A percentile compares a stretch with the other conserved stretches of the same genome.
Evolutionary conservation across 1,284 basidiomycete species (phyloP).

Genomic region (Cryptococcus depauperatus): DNA sequence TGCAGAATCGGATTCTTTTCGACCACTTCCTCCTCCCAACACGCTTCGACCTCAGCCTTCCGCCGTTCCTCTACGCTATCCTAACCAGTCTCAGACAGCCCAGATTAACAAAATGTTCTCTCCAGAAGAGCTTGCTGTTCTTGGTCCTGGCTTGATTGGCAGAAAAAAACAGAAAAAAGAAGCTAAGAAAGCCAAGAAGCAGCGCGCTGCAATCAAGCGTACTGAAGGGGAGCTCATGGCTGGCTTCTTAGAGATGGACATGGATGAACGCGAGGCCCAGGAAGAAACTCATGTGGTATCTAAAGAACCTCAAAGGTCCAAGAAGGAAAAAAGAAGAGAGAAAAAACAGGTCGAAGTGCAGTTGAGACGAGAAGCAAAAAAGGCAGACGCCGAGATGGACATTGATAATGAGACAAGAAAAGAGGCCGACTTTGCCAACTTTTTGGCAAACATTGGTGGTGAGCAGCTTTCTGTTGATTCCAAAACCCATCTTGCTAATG

Average conservation of each 20-base stretch:
- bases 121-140: conserved; percentile 35
- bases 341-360: conserved; percentile 17
- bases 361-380: conserved; percentile 18
- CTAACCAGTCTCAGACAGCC: neutral
- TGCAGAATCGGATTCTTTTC: conserved; percentile 8
- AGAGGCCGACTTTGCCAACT: conserved; percentile 43
- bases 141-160: conserved; percentile 30
- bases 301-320: neutral
- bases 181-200: conserved; percentile 43
- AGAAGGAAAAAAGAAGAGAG: conserved; percentile 5
- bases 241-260: conserved; percentile 38
- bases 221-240: conserved; percentile 39
- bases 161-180: conserved; percentile 32
- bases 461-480: conserved; percentile 6
- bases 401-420: conserved; percentile 34
- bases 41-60: conserved; percentile 1
- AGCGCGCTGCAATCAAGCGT: conserved; percentile 28
- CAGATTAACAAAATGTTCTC: conserved; percentile 33
- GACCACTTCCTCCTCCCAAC: conserved; percentile 1
- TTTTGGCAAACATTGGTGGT: conserved; percentile 41
- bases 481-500: neutral
- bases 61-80: neutral
- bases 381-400: conserved; percentile 10
- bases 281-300: conserved; percentile 7
- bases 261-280: conserved; percentile 18